Evolutionary conservation across 1,284 basidiomycete species (phyloP).

Genomic region (Ceratobasidium sp.): DNA sequence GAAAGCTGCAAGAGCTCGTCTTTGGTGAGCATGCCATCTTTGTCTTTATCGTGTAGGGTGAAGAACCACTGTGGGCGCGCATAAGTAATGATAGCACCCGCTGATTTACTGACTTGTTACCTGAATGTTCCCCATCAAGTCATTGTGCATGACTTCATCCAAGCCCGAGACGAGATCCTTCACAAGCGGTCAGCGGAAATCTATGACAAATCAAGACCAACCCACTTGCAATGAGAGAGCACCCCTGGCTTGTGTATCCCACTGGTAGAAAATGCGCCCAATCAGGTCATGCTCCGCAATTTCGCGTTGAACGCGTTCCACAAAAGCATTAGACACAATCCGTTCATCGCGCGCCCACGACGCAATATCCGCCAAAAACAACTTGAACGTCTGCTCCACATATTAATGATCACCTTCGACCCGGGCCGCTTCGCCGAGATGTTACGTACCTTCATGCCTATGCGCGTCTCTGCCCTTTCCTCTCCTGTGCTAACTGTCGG

Average conservation of each 20-base stretch:
- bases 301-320: conserved; percentile 81
- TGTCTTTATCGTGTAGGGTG: conserved; percentile 94
- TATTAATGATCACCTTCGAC: not conserved
- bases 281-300: conserved; percentile 86
- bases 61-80: conserved; percentile 86
- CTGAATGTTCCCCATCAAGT: conserved; percentile 94
- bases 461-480: conserved; percentile 88
- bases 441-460: conserved; percentile 65
- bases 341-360: conserved; percentile 98
- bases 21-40: conserved; percentile 89
- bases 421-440: no score
- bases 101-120: not conserved
- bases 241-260: conserved; percentile 84
- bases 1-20: conserved; percentile 77
- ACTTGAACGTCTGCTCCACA: conserved; percentile 75
- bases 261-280: conserved; percentile 86
- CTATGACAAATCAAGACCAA: conserved; percentile 11
- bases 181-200: conserved; percentile 36
- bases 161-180: conserved; percentile 92
- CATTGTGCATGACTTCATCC: conserved; percentile 93
- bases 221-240: conserved; percentile 85
- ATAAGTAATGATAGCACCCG: not conserved
- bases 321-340: conserved; percentile 88
- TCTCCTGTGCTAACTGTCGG: conserved; percentile 53
- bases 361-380: conserved; percentile 91